Conservation (phyloP, 306 rosid species). For the Styphnolobium japonicum region DNA sequence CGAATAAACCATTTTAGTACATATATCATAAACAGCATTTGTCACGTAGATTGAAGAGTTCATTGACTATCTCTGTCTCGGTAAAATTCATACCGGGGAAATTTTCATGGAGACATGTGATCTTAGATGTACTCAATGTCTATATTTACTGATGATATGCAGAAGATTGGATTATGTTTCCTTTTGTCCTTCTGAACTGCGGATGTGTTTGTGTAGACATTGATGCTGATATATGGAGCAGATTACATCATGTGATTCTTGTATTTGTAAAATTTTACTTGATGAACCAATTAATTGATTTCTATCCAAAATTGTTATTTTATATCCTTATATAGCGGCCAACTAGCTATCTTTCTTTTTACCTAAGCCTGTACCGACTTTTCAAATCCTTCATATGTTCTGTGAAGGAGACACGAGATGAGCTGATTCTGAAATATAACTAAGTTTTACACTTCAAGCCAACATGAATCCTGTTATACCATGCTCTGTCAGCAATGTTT, state of each 20-base stretch:
- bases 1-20: too few relatives aligned
- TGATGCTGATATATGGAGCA: slow-evolving; percentile 12
- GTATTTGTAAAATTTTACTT: background rate
- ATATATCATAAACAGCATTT: too few relatives aligned
- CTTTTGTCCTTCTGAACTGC: too few relatives aligned
- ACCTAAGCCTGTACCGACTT: background rate
- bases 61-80: background rate
- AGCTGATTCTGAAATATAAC: slow-evolving; percentile 26
- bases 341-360: background rate
- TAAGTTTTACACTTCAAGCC: slow-evolving; percentile 33
- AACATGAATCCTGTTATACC: slow-evolving; percentile 67
- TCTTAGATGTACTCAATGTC: background rate
- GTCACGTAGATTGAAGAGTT: background rate
- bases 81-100: background rate
- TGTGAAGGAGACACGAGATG: slow-evolving; percentile 29
- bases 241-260: background rate
- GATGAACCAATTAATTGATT: slow-evolving; percentile 6
- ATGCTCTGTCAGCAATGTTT: slow-evolving; percentile 63
- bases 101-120: background rate
- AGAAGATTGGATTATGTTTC: slow-evolving; percentile 8
- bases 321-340: too few relatives aligned
- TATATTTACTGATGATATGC: background rate
- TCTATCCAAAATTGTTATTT: too few relatives aligned
- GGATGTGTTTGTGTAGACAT: background rate
- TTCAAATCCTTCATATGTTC: slow-evolving; percentile 18